phyloP scores from a whole-genome alignment of 164 flowering plant species.

The Kalanchoe fedtschenkoi region DNA sequence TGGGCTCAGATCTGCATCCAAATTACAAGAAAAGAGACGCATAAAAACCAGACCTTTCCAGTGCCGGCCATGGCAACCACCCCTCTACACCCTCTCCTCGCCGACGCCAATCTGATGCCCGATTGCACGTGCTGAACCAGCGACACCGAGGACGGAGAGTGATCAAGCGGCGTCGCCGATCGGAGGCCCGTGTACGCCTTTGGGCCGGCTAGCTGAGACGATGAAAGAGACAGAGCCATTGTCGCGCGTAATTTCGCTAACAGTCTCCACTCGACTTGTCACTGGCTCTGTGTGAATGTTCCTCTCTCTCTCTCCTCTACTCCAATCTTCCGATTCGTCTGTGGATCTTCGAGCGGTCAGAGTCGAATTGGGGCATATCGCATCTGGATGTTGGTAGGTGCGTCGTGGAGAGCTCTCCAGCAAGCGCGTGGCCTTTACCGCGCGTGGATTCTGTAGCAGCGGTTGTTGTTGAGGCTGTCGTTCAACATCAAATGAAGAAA shows the following conservation, averaged over 20 bases:
- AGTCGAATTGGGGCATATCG: constrained; percentile 1
- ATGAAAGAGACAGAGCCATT: constrained; percentile 34
- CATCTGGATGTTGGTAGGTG: background rate
- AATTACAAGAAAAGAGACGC: background rate
- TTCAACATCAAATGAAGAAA: background rate
- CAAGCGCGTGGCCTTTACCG: background rate
- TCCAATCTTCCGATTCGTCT: too few species aligned
- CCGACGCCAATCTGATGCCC: constrained; percentile 35
- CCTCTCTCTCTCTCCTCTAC: background rate
- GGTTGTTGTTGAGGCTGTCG: background rate
- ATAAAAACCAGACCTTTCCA: constrained; percentile 43
- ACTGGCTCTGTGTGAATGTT: too few species aligned
- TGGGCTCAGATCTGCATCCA: background rate
- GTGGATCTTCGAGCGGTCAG: background rate
- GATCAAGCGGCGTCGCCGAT: constrained; percentile 22
- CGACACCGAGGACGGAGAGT: constrained; percentile 13
- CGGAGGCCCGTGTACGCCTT: constrained; percentile 1
- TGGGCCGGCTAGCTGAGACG: constrained; percentile 28
- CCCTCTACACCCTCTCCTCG: constrained; percentile 27
- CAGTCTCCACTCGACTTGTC: too few species aligned
- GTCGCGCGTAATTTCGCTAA: background rate
- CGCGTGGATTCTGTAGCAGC: background rate
- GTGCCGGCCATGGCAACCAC: constrained; percentile 83
- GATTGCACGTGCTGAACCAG: constrained; percentile 20
- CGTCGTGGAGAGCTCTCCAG: background rate